Base-by-base conservation (phyloP, 2,329 filamentous ascomycete species). In the Teratosphaeria gauchensis region DNA sequence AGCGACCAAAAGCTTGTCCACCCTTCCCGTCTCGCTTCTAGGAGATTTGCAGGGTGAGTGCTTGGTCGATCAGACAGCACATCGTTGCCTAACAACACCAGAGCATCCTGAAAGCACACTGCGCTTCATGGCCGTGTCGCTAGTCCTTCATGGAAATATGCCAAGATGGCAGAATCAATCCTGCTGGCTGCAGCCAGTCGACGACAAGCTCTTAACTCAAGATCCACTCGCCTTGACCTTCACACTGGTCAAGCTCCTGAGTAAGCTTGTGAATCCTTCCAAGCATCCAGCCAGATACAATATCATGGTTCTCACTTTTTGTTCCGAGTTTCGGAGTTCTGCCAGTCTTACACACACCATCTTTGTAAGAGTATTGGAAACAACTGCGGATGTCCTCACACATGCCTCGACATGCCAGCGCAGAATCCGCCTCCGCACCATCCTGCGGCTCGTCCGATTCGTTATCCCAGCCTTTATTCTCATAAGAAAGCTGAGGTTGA, bases 381-480 rank as follows among this genome's bases (percentile, higher is more conserved):
- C 52, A 53, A 31, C 16, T 2, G 14, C 28, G 28, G 19, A 31
- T 19, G 52, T 35, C 32, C 52, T 53, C 52, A 21, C 52, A 53
- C 28, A 53, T 9, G 7, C 21, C 52, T 35, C 52, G 28, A 35
- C 52, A 53, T 14, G 4, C 52, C 16, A 53, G 24, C 28, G 52
- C 52, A 53, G 28, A 31, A 8, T 31, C 28, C 19, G 19, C 32
- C 24, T 28, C 14, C 28, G 28, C 19, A 9, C 52, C 52, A 16
- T 31, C 52, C 16, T 31, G 52, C 28, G 28, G 14, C 28, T 61
- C 62, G 16, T 64, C 59, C 7, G 68, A 64, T 8, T 58, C 51
- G 32, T 70, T 71, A 53, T 64, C 62, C 69, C 69, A 72, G 33
- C 65, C 58, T 0, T n/a, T 42, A 9, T 64, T 61, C 11, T 60